phyloP scores from a whole-genome alignment of 306 rosid genomes.

The Albizia julibrissin region DNA sequence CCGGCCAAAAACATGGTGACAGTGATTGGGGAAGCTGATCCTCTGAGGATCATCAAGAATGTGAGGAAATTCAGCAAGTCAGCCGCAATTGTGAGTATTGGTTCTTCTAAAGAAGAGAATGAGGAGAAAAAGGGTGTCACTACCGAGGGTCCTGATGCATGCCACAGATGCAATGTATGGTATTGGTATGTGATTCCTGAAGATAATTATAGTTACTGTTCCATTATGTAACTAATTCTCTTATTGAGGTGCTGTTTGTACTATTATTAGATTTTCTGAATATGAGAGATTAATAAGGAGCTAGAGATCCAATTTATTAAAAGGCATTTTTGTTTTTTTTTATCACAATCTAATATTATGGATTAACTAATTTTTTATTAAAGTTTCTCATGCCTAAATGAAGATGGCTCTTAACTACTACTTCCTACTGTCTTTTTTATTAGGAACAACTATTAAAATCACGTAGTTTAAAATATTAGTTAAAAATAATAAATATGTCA shows the following conservation, averaged over 20 bases:
- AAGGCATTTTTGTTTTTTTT: no score
- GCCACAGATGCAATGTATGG: slow-evolving; percentile 60
- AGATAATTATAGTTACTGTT: slow-evolving; percentile 47
- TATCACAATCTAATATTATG: no score
- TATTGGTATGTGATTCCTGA: slow-evolving; percentile 38
- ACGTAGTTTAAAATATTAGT: no score
- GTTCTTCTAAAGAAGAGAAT: slow-evolving; percentile 51
- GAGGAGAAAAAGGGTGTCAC: slow-evolving; percentile 33
- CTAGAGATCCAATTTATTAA: no score
- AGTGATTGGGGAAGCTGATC: slow-evolving; percentile 62
- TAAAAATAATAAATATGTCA: no score
- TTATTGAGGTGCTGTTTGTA: slow-evolving; percentile 10
- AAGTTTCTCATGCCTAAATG: no score
- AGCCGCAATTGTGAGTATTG: slow-evolving; percentile 46
- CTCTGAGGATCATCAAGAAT: slow-evolving; percentile 49
- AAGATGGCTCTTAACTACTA: no score
- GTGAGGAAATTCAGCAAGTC: slow-evolving; percentile 54
- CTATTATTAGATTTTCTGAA: slow-evolving; percentile 7
- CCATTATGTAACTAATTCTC: slow-evolving; percentile 41
- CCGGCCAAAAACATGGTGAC: slow-evolving; percentile 50
- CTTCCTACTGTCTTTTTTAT: no score
- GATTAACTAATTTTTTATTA: no score
- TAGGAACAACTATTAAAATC: no score
- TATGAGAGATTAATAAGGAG: neutral
- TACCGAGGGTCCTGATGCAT: slow-evolving; percentile 26